phyloP scores from a whole-genome alignment of 371 early-diverging fungal species.

The Mortierella sp. region DNA sequence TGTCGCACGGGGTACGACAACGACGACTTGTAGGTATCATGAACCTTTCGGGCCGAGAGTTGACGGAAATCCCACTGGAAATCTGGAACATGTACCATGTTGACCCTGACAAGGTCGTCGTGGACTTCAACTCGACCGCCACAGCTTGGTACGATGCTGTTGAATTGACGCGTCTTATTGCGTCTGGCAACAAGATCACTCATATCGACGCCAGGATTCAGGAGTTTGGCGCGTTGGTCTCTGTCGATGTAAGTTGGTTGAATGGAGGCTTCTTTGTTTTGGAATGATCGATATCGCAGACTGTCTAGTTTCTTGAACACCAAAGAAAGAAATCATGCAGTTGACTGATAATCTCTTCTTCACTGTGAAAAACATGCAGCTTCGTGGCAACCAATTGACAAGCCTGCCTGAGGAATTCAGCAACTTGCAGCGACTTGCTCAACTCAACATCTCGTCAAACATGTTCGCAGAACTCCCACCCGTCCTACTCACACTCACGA shows the following conservation, averaged over 20 bases:
- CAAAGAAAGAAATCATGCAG: not conserved
- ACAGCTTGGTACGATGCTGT: slow-evolving; percentile 75
- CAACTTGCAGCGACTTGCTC: slow-evolving; percentile 61
- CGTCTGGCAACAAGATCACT: slow-evolving; percentile 76
- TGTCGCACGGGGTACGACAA: not conserved
- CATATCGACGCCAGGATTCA: slow-evolving; percentile 72
- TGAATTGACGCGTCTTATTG: slow-evolving; percentile 75
- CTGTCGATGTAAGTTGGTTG: slow-evolving; percentile 72
- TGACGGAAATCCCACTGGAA: slow-evolving; percentile 74
- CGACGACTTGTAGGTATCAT: slow-evolving; percentile 65
- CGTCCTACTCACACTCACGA: slow-evolving; percentile 56
- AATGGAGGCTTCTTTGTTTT: not conserved
- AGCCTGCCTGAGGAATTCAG: slow-evolving; percentile 64
- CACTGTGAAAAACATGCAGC: slow-evolving; percentile 45
- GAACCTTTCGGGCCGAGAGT: slow-evolving; percentile 76
- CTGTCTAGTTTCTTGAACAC: not conserved
- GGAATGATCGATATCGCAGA: not conserved
- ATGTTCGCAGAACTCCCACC: slow-evolving; percentile 63
- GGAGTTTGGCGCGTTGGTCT: slow-evolving; percentile 73
- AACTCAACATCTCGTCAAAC: slow-evolving; percentile 65
- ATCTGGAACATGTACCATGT: slow-evolving; percentile 77
- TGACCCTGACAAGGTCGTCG: slow-evolving; percentile 67
- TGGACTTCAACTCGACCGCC: slow-evolving; percentile 66
- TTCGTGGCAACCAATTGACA: slow-evolving; percentile 68
- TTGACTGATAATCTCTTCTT: not conserved